phyloP scores from a whole-genome alignment of 2,329 filamentous ascomycete species.

The Clonostachys sp. region DNA sequence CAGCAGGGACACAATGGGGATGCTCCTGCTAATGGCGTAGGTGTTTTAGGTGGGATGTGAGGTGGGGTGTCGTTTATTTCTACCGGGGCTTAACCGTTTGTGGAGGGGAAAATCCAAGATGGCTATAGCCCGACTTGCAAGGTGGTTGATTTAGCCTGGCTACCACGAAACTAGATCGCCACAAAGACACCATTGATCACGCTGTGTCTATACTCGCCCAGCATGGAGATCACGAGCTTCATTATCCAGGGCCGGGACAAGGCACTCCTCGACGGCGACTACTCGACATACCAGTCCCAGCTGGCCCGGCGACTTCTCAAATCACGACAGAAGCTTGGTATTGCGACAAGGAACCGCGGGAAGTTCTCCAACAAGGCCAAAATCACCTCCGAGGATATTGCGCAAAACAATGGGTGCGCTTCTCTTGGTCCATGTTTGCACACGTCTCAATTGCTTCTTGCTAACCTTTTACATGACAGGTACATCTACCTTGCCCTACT shows the following conservation, averaged over 20 bases:
- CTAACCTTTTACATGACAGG: constrained; percentile 33
- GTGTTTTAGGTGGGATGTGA: too few species aligned
- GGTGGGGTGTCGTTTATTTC: too few species aligned
- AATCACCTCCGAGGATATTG: constrained; percentile 72
- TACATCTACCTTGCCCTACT: constrained; percentile 77
- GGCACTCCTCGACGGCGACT: constrained; percentile 83
- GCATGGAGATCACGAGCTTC: constrained; percentile 88
- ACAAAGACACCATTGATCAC: too few species aligned
- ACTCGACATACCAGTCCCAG: constrained; percentile 77
- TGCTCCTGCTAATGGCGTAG: too few species aligned
- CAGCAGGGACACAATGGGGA: too few species aligned
- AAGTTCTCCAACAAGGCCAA: constrained; percentile 73
- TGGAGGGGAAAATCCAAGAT: too few species aligned
- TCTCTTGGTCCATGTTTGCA: not conserved
- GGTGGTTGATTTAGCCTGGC: too few species aligned
- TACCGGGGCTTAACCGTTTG: too few species aligned
- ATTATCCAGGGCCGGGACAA: constrained; percentile 75
- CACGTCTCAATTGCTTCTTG: not conserved
- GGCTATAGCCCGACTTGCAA: too few species aligned
- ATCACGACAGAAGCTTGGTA: constrained; percentile 78
- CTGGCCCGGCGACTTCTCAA: constrained; percentile 78
- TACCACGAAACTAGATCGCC: too few species aligned
- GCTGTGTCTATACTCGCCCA: not conserved
- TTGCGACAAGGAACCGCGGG: constrained; percentile 77
- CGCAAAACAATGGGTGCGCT: constrained; percentile 68